Percentiles rank a stretch among this genome's conserved stretches.
phyloP scores from a whole-genome alignment of 1,139 yeast species.

The Pichia sp. region DNA sequence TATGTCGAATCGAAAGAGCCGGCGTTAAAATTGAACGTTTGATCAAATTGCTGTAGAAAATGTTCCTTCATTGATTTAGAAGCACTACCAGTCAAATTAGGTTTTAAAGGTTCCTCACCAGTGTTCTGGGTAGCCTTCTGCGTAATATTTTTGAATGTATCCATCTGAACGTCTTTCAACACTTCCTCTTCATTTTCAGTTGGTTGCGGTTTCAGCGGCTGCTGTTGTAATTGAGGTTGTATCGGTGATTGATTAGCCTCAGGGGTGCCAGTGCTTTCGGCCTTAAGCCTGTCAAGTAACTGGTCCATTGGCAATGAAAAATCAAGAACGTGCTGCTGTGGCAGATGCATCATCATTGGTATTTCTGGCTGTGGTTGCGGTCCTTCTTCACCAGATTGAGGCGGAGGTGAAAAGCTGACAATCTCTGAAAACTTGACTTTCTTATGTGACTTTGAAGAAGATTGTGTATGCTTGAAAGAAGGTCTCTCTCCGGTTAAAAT shows the following conservation, averaged over 20 bases:
- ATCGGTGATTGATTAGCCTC: slow-evolving; percentile 2
- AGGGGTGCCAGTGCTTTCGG: slow-evolving; percentile 13
- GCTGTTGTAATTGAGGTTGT: neutral
- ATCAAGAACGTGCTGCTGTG: slow-evolving; percentile 37
- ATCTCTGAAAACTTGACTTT: slow-evolving; percentile 71
- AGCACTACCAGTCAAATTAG: slow-evolving; percentile 32
- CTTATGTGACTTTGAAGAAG: slow-evolving; percentile 35
- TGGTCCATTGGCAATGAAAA: slow-evolving; percentile 73
- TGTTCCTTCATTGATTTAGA: slow-evolving; percentile 33
- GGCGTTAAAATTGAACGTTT: slow-evolving; percentile 17
- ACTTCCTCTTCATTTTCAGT: slow-evolving; percentile 58
- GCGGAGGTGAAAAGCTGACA: slow-evolving; percentile 36
- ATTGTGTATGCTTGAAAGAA: slow-evolving; percentile 23
- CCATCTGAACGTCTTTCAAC: slow-evolving; percentile 49
- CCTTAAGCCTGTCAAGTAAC: slow-evolving; percentile 44
- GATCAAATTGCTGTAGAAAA: slow-evolving; percentile 39
- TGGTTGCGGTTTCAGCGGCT: slow-evolving; percentile 5
- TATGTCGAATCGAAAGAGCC: slow-evolving; percentile 5
- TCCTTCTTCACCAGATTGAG: slow-evolving; percentile 19
- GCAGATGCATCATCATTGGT: slow-evolving; percentile 16
- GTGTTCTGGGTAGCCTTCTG: slow-evolving; percentile 12
- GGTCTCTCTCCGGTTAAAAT: slow-evolving; percentile 70
- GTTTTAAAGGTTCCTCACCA: slow-evolving; percentile 28
- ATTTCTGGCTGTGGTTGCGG: neutral
- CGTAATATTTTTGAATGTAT: slow-evolving; percentile 20